Conservation (phyloP, 2,329 filamentous ascomycete species). For the Aspergillus sp. region DNA sequence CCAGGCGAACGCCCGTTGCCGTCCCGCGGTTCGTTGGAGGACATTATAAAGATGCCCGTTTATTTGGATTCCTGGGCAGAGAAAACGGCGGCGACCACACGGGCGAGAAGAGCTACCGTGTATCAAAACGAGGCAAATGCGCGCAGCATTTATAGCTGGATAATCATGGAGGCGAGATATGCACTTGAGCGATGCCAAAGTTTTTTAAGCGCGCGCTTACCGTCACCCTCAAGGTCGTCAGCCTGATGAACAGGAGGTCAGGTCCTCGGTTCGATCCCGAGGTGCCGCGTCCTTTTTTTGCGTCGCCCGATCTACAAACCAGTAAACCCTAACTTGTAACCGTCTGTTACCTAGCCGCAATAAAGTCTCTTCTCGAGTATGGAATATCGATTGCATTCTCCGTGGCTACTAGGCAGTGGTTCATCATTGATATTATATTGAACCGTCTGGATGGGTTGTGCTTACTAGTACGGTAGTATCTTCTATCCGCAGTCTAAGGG, state of each 20-base stretch:
- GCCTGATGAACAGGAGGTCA: background rate
- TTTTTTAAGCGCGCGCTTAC: slow-evolving; percentile 20
- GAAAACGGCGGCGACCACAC: too few species aligned
- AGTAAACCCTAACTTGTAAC: too few species aligned
- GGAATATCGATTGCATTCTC: too few species aligned
- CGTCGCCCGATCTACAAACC: too few species aligned
- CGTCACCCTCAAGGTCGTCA: background rate
- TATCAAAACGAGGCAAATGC: background rate
- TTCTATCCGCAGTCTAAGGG: too few species aligned
- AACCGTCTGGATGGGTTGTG: too few species aligned
- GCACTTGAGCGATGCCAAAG: slow-evolving; percentile 10
- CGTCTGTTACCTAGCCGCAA: too few species aligned
- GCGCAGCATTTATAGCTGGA: background rate
- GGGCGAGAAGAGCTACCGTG: background rate
- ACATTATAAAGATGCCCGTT: slow-evolving; percentile 11
- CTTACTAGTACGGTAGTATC: too few species aligned
- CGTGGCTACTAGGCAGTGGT: too few species aligned
- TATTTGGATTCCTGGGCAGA: background rate
- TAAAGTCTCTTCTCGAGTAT: too few species aligned
- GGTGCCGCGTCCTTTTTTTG: background rate
- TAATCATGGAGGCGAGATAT: background rate
- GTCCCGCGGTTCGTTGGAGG: slow-evolving; percentile 15
- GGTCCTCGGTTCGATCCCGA: background rate
- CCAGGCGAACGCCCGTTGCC: slow-evolving; percentile 7
- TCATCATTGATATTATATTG: too few species aligned